Percentiles rank a stretch among this genome's conserved stretches.
phyloP scores from a whole-genome alignment of 352 stramenopile genomes.

The Phytophthora pinifolia region DNA sequence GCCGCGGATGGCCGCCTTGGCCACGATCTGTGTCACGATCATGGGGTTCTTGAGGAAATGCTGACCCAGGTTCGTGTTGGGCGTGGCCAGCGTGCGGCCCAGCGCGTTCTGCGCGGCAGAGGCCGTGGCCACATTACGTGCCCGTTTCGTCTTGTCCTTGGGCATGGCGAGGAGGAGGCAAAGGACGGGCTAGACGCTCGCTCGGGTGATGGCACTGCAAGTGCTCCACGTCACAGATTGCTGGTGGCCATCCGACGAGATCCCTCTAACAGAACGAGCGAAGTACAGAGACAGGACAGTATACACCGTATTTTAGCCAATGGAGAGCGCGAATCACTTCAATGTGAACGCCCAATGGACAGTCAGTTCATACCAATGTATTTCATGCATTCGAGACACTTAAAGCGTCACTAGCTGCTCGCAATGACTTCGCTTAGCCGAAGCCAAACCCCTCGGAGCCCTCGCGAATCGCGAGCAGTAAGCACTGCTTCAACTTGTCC shows the following conservation, averaged over 20 bases:
- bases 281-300: neutral
- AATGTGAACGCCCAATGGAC: too few relatives aligned
- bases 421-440: conserved; percentile 74
- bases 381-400: neutral
- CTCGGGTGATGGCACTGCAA: conserved; percentile 5
- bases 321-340: too few relatives aligned
- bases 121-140: conserved; percentile 64
- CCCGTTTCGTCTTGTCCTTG: conserved; percentile 91
- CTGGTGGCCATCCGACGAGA: conserved; percentile 23
- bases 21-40: conserved; percentile 96
- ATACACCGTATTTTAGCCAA: too few relatives aligned
- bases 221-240: conserved; percentile 36
- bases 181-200: conserved; percentile 1
- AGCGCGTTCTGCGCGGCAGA: conserved; percentile 78
- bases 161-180: conserved; percentile 43
- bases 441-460: conserved; percentile 98
- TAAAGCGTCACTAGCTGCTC: neutral
- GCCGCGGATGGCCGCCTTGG: conserved; percentile 94
- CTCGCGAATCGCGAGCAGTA: conserved; percentile 98
- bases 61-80: conserved; percentile 97
- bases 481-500: conserved; percentile 96
- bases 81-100: conserved; percentile 92
- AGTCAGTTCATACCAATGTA: too few relatives aligned
- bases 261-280: conserved; percentile 25
- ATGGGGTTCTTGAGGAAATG: conserved; percentile 99